Evolutionary conservation across 1,139 yeast species (phyloP).

Genomic region (Candida sp.): DNA sequence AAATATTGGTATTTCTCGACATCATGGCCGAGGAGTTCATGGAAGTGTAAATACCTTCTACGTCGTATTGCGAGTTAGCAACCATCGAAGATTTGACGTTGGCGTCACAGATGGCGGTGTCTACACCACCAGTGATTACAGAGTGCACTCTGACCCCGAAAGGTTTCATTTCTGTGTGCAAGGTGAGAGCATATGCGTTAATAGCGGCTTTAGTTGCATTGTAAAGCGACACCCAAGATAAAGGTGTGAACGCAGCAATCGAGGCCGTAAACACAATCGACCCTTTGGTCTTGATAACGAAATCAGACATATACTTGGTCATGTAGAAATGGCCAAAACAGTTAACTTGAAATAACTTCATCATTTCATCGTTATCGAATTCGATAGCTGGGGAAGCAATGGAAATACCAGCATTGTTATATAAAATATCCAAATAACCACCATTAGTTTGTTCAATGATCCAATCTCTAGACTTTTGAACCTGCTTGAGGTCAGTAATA

Average conservation of each 20-base stretch:
- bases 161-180: constrained; percentile 57
- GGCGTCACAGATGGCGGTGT: constrained; percentile 30
- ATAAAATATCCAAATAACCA: constrained; percentile 26
- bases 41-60: constrained; percentile 28
- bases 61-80: constrained; percentile 21
- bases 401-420: constrained; percentile 33
- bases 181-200: constrained; percentile 61
- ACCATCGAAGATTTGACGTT: constrained; percentile 6
- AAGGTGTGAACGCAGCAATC: constrained; percentile 31
- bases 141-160: constrained; percentile 35
- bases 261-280: constrained; percentile 37
- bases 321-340: constrained; percentile 36
- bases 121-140: constrained; percentile 39
- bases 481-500: constrained; percentile 24
- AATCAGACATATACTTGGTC: constrained; percentile 29
- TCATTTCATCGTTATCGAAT: constrained; percentile 20
- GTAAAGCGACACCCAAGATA: constrained; percentile 31
- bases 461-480: constrained; percentile 18
- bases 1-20: constrained; percentile 21
- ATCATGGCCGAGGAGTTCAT: constrained; percentile 18
- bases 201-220: constrained; percentile 59
- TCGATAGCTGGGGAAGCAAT: constrained; percentile 33
- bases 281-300: constrained; percentile 32
- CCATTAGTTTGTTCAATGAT: constrained; percentile 25
- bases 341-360: constrained; percentile 27